Percentiles rank a stretch among this genome's conserved stretches.
Conservation (phyloP, 1,139 yeast genomes). For the Saccharomycopsis hybrid region DNA sequence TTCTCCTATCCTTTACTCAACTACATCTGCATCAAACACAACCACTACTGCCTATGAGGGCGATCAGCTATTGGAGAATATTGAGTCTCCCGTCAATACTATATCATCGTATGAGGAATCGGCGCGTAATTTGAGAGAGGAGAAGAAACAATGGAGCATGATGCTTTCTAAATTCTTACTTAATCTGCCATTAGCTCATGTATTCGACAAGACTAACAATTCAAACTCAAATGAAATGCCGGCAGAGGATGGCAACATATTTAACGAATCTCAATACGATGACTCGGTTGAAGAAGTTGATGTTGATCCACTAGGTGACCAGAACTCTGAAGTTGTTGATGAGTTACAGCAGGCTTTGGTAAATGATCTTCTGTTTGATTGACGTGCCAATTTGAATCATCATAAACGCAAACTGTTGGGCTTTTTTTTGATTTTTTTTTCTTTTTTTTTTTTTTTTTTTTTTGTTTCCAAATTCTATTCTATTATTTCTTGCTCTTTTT, state of each 20-base stretch:
- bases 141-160: constrained; percentile 17
- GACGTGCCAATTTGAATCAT: not conserved
- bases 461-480: not conserved
- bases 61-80: not conserved
- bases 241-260: not conserved
- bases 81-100: not conserved
- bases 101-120: not conserved
- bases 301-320: not conserved
- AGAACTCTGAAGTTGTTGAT: not conserved
- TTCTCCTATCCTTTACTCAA: not conserved
- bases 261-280: not conserved
- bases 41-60: not conserved
- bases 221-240: not conserved
- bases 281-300: not conserved
- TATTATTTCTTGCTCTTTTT: not conserved
- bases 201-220: not conserved
- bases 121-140: constrained; percentile 3
- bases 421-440: not conserved
- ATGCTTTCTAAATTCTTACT: constrained; percentile 12
- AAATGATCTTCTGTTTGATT: constrained; percentile 12
- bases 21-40: not conserved
- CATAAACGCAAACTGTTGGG: no score
- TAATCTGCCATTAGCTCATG: not conserved
- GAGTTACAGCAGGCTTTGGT: constrained; percentile 18
- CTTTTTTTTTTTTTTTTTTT: not conserved